Evolutionary conservation across 768 basidiomycete genomes (phyloP), one percentile per base, ranked within the genome.

Genomic region (Leccinum incarnatum): DNA sequence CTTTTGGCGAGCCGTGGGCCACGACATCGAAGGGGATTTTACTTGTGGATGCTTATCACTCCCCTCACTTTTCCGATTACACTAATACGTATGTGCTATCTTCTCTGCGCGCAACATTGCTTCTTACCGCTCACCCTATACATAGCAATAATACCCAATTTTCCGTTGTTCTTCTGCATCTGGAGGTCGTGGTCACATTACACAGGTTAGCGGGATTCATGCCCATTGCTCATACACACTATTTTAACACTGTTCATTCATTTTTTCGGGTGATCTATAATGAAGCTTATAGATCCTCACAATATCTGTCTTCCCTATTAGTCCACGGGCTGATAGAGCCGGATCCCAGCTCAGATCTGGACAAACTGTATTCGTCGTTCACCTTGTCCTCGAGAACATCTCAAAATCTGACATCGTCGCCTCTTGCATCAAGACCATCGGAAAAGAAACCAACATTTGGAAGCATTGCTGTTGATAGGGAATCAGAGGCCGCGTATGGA

Each of bases 131-230:
- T 53, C n/a, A 9, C 55, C 27, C 17, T 14, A 27, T 46, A 11
- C 29, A n/a, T 58, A 93, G 91, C 91, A 25, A 68, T 93, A 47
- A 83, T 93, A 72, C 91, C 91, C 30, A 93, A 93, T 69, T 72
- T 93, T 21, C 91, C 91, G 0, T 87, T 93, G 70, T 91, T 93
- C 76, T 93, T 89, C 73, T 91, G 89, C 65, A 82, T 79, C 10
- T 93, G 91, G 91, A 80, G 91, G 47, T 85, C 89, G 46, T 93
- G 90, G 90, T 87, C 86, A 42, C 91, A 93, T 72, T 93, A 87
- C 69, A 82, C 79, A 80, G 89, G 90, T 89, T 57, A 61, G 72
- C 32, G 42, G 7, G 12, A 2, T 54, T 47, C 40, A 21, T 48
- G 1, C 9, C 15, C 10, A 27, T 57, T 46, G 29, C 8, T 48